These are phyloP conservation scores for Phialemoniopsis sp. DNA, from an alignment of 2,329 filamentous ascomycete species.

Conservation along the genomic window DNA sequence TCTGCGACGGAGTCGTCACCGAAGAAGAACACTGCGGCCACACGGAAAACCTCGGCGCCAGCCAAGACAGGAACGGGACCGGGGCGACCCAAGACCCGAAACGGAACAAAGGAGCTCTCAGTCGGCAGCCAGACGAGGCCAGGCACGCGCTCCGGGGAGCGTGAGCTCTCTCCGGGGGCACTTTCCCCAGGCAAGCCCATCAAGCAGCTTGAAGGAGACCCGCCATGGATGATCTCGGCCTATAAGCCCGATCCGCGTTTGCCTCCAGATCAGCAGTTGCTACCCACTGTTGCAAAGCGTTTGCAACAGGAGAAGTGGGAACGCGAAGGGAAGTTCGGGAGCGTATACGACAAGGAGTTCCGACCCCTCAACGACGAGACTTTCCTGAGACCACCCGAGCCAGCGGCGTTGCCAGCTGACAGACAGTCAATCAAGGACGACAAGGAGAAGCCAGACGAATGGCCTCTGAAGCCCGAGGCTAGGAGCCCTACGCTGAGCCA, in stretches of 20 bases:
- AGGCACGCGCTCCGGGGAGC: constrained; percentile 57
- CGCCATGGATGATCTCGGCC: constrained; percentile 90
- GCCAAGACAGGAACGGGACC: constrained; percentile 35
- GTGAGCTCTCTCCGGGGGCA: constrained; percentile 37
- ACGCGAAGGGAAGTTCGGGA: constrained; percentile 81
- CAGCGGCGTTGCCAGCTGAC: constrained; percentile 19
- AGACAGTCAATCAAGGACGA: constrained; percentile 16
- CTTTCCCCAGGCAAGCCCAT: constrained; percentile 28
- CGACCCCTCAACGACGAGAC: constrained; percentile 71
- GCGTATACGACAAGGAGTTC: constrained; percentile 83
- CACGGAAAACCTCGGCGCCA: constrained; percentile 40
- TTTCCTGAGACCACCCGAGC: constrained; percentile 40
- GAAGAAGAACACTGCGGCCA: constrained; percentile 38
- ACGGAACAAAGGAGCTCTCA: constrained; percentile 43
- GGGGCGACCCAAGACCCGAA: constrained; percentile 58
- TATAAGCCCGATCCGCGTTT: constrained; percentile 94
- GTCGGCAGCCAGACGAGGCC: constrained; percentile 50
- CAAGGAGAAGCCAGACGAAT: constrained; percentile 39
- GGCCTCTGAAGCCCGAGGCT: constrained; percentile 51
- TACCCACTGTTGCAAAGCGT: constrained; percentile 87
- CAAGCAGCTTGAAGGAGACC: constrained; percentile 84
- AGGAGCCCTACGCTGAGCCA: constrained; percentile 45
- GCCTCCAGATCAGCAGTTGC: constrained; percentile 90
- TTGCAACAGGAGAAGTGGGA: constrained; percentile 96
- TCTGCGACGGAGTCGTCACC: constrained; percentile 47